Base-by-base conservation (phyloP, 192 early-diverging fungal genomes). In the Phycomyces blakesleeanus region DNA sequence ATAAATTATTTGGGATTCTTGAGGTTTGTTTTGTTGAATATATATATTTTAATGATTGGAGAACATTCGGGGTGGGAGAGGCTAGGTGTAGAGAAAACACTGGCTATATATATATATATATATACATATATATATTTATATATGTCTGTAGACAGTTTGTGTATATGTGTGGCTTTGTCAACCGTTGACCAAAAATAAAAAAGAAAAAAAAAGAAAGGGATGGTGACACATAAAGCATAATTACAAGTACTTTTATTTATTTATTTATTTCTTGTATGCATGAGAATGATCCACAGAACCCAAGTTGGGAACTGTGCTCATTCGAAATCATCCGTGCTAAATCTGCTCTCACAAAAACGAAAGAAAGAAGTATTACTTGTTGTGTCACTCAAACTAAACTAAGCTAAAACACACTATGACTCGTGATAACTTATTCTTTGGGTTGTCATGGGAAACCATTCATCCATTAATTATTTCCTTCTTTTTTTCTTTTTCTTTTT, bases 281-380 rank as follows among this genome's bases (percentile, higher is more conserved):
- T 47, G 44, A 47, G 44, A 47, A 47, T 18, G 44, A 47, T 47
- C 44, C 44, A 47, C 44, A 47, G 44, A 47, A n/a, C 2, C 44
- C 44, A 47, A 3, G 15, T 47, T 47, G 44, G 44, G 14, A 6
- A 47, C 12, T 47, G 3, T n/a, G 15, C 12, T 47, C 15, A n/a
- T n/a, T 47, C 3, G 18, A 47, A 47, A 47, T 47, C 44, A 47
- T 47, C 44, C 18, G 44, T 47, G 44, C 44, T 47, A n/a, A 47
- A 18, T 47, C 44, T 47, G 44, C 29, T 34, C 29, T 34, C 7
- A 7, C 7, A 34, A 34, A 34, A 34, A n/a, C n/a, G n/a, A n/a
- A n/a, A n/a, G n/a, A n/a, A n/a, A n/a, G n/a, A n/a, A n/a, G n/a
- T n/a, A n/a, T n/a, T 34, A 34, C 2, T 34, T 7, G 7, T 34